Evolutionary conservation across 495 filamentous ascomycete species (phyloP).

Genomic region (Pseudoneurospora amorphoporcata): DNA sequence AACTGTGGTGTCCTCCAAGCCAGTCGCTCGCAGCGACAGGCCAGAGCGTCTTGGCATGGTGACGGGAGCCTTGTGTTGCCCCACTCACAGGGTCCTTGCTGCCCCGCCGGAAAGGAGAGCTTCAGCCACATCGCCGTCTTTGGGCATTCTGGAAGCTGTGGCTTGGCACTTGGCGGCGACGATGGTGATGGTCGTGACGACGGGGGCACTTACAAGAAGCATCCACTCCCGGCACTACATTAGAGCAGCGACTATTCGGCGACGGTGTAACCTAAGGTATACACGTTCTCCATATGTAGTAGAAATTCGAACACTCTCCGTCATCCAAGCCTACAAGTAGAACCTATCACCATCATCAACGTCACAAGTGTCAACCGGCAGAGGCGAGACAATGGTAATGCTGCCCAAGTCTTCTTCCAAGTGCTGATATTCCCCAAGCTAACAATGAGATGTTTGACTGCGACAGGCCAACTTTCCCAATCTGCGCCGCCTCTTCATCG

Average conservation of each 20-base stretch:
- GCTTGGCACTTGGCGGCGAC: not conserved
- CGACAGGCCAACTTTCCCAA: constrained; percentile 80
- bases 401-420: no score
- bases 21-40: not conserved
- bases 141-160: not conserved
- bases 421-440: not conserved
- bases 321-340: not conserved
- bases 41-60: not conserved
- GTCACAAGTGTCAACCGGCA: not conserved
- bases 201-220: not conserved
- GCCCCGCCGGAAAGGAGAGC: constrained; percentile 1
- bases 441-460: not conserved
- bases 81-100: not conserved
- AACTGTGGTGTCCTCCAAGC: not conserved
- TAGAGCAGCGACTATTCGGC: not conserved
- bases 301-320: not conserved
- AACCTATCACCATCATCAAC: not conserved
- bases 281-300: not conserved
- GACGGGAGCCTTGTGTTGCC: not conserved
- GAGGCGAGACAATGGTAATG: not conserved
- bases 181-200: not conserved
- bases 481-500: constrained; percentile 89
- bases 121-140: constrained; percentile 13
- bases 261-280: not conserved
- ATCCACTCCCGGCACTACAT: not conserved